Percentiles rank a stretch among this genome's conserved stretches.
These are phyloP conservation scores for Pseudocercospora musae DNA, from an alignment of 2,329 filamentous ascomycete genomes.

Conservation along the genomic window DNA sequence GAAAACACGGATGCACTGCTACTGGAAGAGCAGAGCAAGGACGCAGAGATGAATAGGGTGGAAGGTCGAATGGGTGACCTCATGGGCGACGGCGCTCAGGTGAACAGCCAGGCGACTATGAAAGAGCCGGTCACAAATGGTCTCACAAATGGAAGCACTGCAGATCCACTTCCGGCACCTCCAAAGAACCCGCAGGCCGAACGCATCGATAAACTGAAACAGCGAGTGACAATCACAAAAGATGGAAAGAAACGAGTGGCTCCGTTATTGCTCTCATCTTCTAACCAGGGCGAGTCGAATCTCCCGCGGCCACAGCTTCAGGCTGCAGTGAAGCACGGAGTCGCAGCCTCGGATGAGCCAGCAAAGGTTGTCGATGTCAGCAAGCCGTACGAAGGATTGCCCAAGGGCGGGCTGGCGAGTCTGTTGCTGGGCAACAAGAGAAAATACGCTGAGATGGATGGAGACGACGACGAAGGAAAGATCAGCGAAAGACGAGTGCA, in stretches of 20 bases:
- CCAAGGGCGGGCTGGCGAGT: conserved; percentile 79
- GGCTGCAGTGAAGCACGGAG: conserved; percentile 62
- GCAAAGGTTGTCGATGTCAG: conserved; percentile 78
- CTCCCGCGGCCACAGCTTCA: conserved; percentile 85
- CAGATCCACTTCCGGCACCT: conserved; percentile 37
- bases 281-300: conserved; percentile 80
- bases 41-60: conserved; percentile 80
- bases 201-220: conserved; percentile 71
- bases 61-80: conserved; percentile 97
- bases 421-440: conserved; percentile 92
- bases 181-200: conserved; percentile 53
- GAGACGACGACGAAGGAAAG: conserved; percentile 72
- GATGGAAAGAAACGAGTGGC: conserved; percentile 96
- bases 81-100: conserved; percentile 72
- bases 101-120: conserved; percentile 37
- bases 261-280: conserved; percentile 80
- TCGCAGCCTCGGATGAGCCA: conserved; percentile 43
- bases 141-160: conserved; percentile 22
- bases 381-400: conserved; percentile 89
- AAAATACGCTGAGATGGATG: conserved; percentile 70
- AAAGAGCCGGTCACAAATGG: conserved; percentile 41
- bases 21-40: conserved; percentile 82
- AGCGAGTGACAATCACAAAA: conserved; percentile 89
- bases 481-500: conserved; percentile 58
- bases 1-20: conserved; percentile 87